These are phyloP conservation scores for Coemansia sp. DNA, from an alignment of 192 early-diverging fungal species.

Conservation along the genomic window DNA sequence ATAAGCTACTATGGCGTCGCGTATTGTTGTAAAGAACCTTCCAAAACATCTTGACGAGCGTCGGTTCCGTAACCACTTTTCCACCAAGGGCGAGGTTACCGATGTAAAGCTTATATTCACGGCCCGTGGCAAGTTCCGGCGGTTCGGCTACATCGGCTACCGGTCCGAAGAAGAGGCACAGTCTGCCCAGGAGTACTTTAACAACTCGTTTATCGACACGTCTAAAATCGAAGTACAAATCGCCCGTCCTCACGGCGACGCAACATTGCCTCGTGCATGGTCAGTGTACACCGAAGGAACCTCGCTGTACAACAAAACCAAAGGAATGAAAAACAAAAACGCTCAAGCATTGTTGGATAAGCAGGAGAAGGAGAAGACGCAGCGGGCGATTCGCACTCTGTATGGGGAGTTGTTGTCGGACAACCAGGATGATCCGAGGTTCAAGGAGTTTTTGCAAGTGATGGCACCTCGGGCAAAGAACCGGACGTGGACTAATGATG, in stretches of 20 bases:
- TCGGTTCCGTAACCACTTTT: slow-evolving; percentile 86
- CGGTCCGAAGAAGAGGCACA: slow-evolving; percentile 83
- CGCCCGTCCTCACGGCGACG: slow-evolving; percentile 86
- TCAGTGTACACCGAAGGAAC: slow-evolving; percentile 83
- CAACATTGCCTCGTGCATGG: slow-evolving; percentile 85
- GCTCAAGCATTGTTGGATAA: too few species aligned
- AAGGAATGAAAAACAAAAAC: slow-evolving; percentile 18
- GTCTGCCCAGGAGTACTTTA: slow-evolving; percentile 79
- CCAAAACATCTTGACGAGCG: slow-evolving; percentile 86
- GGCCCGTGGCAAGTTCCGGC: slow-evolving; percentile 61
- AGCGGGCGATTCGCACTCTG: slow-evolving; percentile 36
- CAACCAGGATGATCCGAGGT: slow-evolving; percentile 74
- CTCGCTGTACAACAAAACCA: slow-evolving; percentile 63
- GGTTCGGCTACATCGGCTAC: slow-evolving; percentile 93
- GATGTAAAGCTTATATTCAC: slow-evolving; percentile 89
- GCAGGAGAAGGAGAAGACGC: slow-evolving; percentile 33
- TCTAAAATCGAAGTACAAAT: slow-evolving; percentile 83
- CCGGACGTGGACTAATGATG: slow-evolving; percentile 93
- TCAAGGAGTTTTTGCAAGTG: slow-evolving; percentile 87
- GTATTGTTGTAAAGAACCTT: slow-evolving; percentile 96
- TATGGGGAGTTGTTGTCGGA: slow-evolving; percentile 49
- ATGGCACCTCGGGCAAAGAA: slow-evolving; percentile 78
- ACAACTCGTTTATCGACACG: slow-evolving; percentile 91
- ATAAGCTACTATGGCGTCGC: slow-evolving; percentile 35
- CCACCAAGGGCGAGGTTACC: slow-evolving; percentile 79